phyloP scores from a whole-genome alignment of 306 rosid genomes.

The Sphenostylis stenocarpa region DNA sequence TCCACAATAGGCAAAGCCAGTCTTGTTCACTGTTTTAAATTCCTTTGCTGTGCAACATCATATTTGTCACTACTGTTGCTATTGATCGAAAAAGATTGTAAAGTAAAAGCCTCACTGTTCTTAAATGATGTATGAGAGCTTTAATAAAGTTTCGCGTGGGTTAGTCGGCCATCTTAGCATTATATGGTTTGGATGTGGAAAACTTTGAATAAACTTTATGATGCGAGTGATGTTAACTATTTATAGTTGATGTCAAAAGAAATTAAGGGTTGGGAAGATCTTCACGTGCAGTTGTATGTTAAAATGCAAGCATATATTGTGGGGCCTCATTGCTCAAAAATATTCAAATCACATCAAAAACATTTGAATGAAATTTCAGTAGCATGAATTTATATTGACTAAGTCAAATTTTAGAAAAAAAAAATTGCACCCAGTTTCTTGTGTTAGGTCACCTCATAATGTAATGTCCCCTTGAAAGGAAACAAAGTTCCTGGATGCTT shows the following conservation, averaged over 20 bases:
- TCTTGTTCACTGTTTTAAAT: neutral
- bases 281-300: neutral
- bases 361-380: neutral
- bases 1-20: neutral
- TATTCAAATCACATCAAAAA: neutral
- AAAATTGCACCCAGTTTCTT: neutral
- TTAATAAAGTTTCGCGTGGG: slow-evolving; percentile 8
- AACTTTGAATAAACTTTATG: slow-evolving; percentile 7
- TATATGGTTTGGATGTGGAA: neutral
- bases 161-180: neutral
- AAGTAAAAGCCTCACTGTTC: neutral
- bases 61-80: neutral
- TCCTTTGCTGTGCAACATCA: neutral
- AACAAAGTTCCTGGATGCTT: slow-evolving; percentile 23
- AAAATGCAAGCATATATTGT: neutral
- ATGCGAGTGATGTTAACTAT: neutral
- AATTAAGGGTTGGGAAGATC: neutral
- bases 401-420: slow-evolving; percentile 2
- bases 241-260: neutral
- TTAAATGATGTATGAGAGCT: neutral
- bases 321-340: slow-evolving; percentile 8
- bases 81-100: slow-evolving; percentile 1
- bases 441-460: slow-evolving; percentile 25
- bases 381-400: slow-evolving; percentile 6
- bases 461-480: slow-evolving; percentile 22